These are phyloP conservation scores for Tetradesmus lagerheimii DNA, from an alignment of 139 green algal species.

Conservation along the genomic window DNA sequence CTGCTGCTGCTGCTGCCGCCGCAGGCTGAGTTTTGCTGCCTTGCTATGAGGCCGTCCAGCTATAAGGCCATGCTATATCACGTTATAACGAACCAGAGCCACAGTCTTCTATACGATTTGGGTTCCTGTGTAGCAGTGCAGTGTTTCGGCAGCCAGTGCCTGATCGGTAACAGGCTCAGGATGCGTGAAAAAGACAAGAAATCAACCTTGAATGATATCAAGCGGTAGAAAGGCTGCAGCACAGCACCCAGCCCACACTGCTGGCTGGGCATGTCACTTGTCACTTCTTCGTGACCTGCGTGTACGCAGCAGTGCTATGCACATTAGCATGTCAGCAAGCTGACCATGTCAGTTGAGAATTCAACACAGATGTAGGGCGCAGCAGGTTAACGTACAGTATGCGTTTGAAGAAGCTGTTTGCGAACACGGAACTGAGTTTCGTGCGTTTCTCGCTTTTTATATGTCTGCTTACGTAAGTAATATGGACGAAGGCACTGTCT, in stretches of 20 bases:
- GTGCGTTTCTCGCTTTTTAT: background rate
- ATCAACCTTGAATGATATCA: too few relatives aligned
- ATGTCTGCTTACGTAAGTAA: background rate
- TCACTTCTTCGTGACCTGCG: background rate
- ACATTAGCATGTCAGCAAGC: too few relatives aligned
- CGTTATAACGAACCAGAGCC: background rate
- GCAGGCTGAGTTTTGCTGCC: background rate
- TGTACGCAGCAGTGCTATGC: too few relatives aligned
- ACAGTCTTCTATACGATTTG: background rate
- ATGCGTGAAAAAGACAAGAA: too few relatives aligned
- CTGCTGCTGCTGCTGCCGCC: conserved; percentile 1
- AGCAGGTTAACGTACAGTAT: background rate
- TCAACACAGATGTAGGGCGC: too few relatives aligned
- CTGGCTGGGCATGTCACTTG: background rate
- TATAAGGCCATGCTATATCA: background rate
- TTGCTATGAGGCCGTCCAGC: background rate
- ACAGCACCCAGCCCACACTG: background rate
- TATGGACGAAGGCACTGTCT: background rate
- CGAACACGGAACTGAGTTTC: background rate
- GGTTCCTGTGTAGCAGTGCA: background rate
- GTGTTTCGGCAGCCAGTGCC: background rate
- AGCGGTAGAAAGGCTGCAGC: too few relatives aligned
- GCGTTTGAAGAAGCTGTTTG: conserved; percentile 2
- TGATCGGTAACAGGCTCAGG: background rate
- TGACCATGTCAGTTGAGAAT: too few relatives aligned